Evolutionary conservation across 2,329 filamentous ascomycete genomes (phyloP).

Genomic region (Fusarium graminum): DNA sequence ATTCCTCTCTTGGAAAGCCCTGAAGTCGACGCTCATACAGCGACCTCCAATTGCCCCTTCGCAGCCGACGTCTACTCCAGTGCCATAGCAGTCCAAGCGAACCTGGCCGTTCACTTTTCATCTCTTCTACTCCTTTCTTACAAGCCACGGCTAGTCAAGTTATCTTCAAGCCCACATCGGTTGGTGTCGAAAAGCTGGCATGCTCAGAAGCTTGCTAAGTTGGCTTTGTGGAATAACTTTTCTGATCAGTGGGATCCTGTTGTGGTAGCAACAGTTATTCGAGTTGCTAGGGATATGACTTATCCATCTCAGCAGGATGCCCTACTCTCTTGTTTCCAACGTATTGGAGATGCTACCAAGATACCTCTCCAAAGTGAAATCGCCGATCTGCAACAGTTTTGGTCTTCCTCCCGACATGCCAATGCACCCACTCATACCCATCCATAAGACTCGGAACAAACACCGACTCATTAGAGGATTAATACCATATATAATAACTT

Average conservation of each 20-base stretch:
- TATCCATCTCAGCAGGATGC: conserved; percentile 23
- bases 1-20: conserved; percentile 12
- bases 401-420: conserved; percentile 21
- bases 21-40: conserved; percentile 3
- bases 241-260: conserved; percentile 53
- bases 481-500: neutral
- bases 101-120: conserved; percentile 15
- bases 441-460: neutral
- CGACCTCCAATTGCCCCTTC: conserved; percentile 8
- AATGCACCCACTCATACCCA: conserved; percentile 14
- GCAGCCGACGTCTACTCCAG: conserved; percentile 27
- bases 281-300: conserved; percentile 42
- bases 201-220: conserved; percentile 49
- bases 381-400: conserved; percentile 22
- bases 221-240: conserved; percentile 49
- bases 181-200: conserved; percentile 42
- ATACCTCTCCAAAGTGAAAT: conserved; percentile 14
- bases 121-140: conserved; percentile 15
- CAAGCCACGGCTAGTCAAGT: conserved; percentile 14
- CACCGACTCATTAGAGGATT: too few species aligned
- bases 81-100: conserved; percentile 17
- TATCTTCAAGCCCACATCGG: conserved; percentile 13
- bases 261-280: conserved; percentile 46
- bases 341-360: conserved; percentile 22
- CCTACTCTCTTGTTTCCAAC: conserved; percentile 16